These are phyloP conservation scores for Ilyonectria sp. DNA, from an alignment of 2,329 filamentous ascomycete genomes.

Conservation along the genomic window DNA sequence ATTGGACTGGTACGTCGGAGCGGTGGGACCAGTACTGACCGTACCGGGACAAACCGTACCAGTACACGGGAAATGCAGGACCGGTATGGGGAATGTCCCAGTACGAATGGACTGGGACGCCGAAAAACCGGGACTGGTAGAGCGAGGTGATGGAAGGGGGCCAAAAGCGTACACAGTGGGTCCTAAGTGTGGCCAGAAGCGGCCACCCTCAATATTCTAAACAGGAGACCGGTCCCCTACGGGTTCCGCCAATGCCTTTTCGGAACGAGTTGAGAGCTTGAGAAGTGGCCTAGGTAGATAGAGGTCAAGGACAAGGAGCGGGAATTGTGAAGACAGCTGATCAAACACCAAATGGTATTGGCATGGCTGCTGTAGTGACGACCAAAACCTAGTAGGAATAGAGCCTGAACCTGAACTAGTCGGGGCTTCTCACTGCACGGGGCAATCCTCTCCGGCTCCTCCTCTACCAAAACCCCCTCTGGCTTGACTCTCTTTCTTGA, in stretches of 20 bases:
- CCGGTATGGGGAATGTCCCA: too few species aligned
- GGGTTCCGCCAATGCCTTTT: slow-evolving; percentile 4
- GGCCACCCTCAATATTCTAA: too few species aligned
- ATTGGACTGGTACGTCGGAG: too few species aligned
- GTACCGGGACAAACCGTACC: too few species aligned
- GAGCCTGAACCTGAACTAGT: background rate
- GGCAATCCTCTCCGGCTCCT: slow-evolving; percentile 4
- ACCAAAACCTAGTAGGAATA: too few species aligned
- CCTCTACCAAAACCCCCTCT: slow-evolving; percentile 3
- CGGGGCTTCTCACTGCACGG: slow-evolving; percentile 11
- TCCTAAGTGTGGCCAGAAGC: too few species aligned
- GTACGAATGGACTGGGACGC: too few species aligned
- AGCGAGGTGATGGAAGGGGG: too few species aligned
- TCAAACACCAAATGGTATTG: slow-evolving; percentile 7
- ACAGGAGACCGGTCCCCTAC: background rate
- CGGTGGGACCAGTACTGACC: too few species aligned
- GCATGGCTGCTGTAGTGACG: background rate
- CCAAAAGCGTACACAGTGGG: too few species aligned
- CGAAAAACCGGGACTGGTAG: too few species aligned
- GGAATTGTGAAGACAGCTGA: background rate
- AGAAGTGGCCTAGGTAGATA: background rate
- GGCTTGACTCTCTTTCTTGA: slow-evolving; percentile 10
- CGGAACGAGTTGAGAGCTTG: background rate
- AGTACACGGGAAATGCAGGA: too few species aligned
- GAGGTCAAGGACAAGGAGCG: background rate